These are phyloP conservation scores for Primulina eburnea DNA, from an alignment of 257 asterid species.

Conservation along the genomic window DNA sequence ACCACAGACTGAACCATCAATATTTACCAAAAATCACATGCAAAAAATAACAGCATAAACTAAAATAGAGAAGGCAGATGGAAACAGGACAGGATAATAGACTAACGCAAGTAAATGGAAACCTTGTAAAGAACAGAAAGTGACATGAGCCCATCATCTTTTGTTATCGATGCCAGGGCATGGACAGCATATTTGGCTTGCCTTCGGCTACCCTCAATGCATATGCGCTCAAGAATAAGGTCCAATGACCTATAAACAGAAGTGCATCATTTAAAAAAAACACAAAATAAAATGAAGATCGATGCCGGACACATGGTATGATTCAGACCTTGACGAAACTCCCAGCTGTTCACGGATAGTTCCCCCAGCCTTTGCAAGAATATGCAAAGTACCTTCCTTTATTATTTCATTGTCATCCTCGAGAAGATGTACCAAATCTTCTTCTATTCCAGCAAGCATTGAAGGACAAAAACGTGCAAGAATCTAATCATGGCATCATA, in stretches of 20 bases:
- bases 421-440: slow-evolving; percentile 76
- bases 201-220: slow-evolving; percentile 96
- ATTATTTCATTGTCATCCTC: slow-evolving; percentile 97
- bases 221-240: slow-evolving; percentile 95
- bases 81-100: slow-evolving; percentile 15
- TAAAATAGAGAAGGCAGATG: background rate
- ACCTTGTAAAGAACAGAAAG: slow-evolving; percentile 99
- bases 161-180: slow-evolving; percentile 95
- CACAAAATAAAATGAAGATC: slow-evolving; percentile 5
- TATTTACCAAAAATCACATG: slow-evolving; percentile 18
- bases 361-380: slow-evolving; percentile 98
- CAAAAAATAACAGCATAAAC: slow-evolving; percentile 8
- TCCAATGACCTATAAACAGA: slow-evolving; percentile 71
- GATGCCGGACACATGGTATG: slow-evolving; percentile 3
- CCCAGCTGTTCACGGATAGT: slow-evolving; percentile 94
- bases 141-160: slow-evolving; percentile 99
- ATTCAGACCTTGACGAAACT: slow-evolving; percentile 74
- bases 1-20: slow-evolving; percentile 23
- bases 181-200: slow-evolving; percentile 99
- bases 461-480: slow-evolving; percentile 91
- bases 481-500: slow-evolving; percentile 51
- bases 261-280: slow-evolving; percentile 18
- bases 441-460: slow-evolving; percentile 85
- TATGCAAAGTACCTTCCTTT: slow-evolving; percentile 94
- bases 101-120: slow-evolving; percentile 17